A percentile compares a stretch with the other conserved stretches of the same genome.
phyloP scores from a whole-genome alignment of 192 early-diverging fungal species.

The Entophlyctis helioformis region DNA sequence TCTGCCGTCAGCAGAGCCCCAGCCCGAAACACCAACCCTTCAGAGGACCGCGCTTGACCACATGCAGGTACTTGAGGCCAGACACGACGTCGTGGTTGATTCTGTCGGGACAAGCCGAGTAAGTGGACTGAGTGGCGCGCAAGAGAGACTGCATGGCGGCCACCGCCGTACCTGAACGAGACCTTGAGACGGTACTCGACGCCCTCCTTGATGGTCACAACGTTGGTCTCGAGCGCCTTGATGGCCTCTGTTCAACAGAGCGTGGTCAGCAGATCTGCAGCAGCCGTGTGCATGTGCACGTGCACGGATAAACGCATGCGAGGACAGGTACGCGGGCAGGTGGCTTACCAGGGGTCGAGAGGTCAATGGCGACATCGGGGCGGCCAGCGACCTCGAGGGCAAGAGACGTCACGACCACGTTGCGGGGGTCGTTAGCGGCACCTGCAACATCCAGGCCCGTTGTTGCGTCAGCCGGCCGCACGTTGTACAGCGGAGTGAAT shows the following conservation, averaged over 20 bases:
- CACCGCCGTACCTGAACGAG: conserved; percentile 70
- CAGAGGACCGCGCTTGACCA: conserved; percentile 78
- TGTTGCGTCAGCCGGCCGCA: too few species aligned
- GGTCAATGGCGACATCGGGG: conserved; percentile 61
- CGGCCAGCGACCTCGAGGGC: conserved; percentile 63
- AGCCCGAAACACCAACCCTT: conserved; percentile 31
- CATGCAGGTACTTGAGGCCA: conserved; percentile 90
- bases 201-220: conserved; percentile 93
- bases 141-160: too few species aligned
- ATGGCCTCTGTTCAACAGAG: conserved; percentile 52
- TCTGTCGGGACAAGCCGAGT: too few species aligned
- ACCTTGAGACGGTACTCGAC: conserved; percentile 88
- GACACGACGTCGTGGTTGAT: conserved; percentile 92
- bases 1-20: too few species aligned
- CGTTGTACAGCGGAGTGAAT: too few species aligned
- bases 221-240: conserved; percentile 53
- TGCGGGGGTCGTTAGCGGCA: conserved; percentile 48
- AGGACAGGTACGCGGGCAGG: too few species aligned
- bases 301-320: too few species aligned
- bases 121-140: too few species aligned
- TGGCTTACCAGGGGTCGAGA: conserved; percentile 61
- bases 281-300: too few species aligned
- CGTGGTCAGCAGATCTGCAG: too few species aligned
- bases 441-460: conserved; percentile 12
- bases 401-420: conserved; percentile 64